These are phyloP conservation scores for Rhamnella rubrinervis DNA, from an alignment of 331 rosid genomes.

Conservation along the genomic window DNA sequence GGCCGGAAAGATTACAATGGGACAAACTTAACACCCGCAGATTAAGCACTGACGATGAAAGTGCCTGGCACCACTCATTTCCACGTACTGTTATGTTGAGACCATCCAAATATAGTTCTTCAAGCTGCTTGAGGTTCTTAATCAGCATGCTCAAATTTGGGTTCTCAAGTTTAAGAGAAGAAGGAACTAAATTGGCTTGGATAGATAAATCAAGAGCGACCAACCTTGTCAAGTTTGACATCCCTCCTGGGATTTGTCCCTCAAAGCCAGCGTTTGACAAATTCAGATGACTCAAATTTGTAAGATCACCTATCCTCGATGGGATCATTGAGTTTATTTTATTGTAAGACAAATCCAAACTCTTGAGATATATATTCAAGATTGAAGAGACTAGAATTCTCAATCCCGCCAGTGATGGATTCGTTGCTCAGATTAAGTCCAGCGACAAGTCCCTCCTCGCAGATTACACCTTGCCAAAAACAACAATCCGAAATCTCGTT, in stretches of 20 bases:
- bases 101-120: not conserved
- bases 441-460: no score
- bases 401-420: no score
- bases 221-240: slow-evolving; percentile 23
- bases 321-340: not conserved
- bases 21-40: slow-evolving; percentile 40
- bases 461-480: no score
- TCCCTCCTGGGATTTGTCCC: slow-evolving; percentile 37
- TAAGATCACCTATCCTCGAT: slow-evolving; percentile 1
- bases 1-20: slow-evolving; percentile 29
- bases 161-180: slow-evolving; percentile 28
- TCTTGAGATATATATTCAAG: no score
- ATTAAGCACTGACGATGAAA: slow-evolving; percentile 4
- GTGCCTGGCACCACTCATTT: not conserved
- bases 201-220: slow-evolving; percentile 42
- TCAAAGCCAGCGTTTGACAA: slow-evolving; percentile 34
- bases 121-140: not conserved
- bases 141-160: slow-evolving; percentile 15
- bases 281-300: slow-evolving; percentile 19
- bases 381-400: no score
- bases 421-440: no score
- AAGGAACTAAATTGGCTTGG: not conserved
- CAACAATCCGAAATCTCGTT: no score
- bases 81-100: not conserved
- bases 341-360: no score